Evolutionary conservation across 108 stramenopile species (phyloP), one percentile per base, ranked within the genome.

Genomic region (Skeletonema marinoi): DNA sequence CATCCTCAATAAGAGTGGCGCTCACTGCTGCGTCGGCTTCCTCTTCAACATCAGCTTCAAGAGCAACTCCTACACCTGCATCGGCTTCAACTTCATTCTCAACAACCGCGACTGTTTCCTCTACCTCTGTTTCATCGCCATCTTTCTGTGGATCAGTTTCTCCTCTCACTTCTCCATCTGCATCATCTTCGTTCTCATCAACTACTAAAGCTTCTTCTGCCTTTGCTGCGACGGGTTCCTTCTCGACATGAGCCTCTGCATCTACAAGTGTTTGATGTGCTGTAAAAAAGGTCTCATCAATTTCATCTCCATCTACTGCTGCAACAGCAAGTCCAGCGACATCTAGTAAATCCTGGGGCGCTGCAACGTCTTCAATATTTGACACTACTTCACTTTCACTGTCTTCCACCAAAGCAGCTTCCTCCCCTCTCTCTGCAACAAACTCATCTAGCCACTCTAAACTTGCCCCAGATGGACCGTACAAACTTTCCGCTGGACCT

Each of bases 391-490:
- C 42, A 16, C 42, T 44, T 44, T 16, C 42, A 44, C 42, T 44
- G 13, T 44, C 42, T 44, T 44, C 42, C 42, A 32, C 21, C 3
- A 62, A 30, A 21, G 70, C 42, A 19, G 36, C 71, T 38, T 66
- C 73, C 38, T 68, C 85, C 25, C 87, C 84, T 33, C 84, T 85
- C 71, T 84, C 84, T 6, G 51, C 51, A 12, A 85, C 66, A 73
- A 88, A 89, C 54, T 82, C 80, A 56, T 76, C 74, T 14, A 92
- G 42, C 91, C 91, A 92, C 63, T 80, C 89, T 60, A 88, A 50
- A 64, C 83, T 86, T 3, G 91, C 86, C 17, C 89, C 89, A 48
- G 86, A 87, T 12, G 86, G 85, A 54, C 91, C 91, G 60, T 92
- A 92, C 51, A 92, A 85, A 75, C 85, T 83, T 59, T 87, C 81